phyloP scores from a whole-genome alignment of 2,329 filamentous ascomycete genomes.

The Exserohilum rostratum region DNA sequence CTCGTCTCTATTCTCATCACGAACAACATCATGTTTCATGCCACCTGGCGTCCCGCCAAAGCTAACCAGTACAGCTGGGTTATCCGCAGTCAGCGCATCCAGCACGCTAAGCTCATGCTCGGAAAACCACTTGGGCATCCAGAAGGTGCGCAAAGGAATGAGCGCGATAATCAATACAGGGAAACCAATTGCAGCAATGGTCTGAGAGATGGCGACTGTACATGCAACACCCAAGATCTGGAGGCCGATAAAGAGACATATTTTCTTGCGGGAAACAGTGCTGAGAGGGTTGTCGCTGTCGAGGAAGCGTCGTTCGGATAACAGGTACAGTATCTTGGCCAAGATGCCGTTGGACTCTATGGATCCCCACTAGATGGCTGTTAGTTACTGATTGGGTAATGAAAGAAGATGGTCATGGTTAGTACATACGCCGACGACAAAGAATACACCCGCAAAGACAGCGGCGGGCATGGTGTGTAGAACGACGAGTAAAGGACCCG shows the following conservation, averaged over 20 bases:
- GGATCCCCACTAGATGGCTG: slow-evolving; percentile 47
- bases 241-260: slow-evolving; percentile 56
- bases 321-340: slow-evolving; percentile 55
- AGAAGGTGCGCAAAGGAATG: slow-evolving; percentile 59
- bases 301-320: slow-evolving; percentile 55
- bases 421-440: slow-evolving; percentile 57
- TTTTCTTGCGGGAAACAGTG: slow-evolving; percentile 51
- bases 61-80: slow-evolving; percentile 58
- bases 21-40: slow-evolving; percentile 18
- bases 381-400: neutral
- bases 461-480: slow-evolving; percentile 59
- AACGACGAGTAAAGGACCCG: slow-evolving; percentile 57
- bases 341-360: slow-evolving; percentile 57
- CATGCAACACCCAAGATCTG: slow-evolving; percentile 57
- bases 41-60: slow-evolving; percentile 55
- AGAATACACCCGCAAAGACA: slow-evolving; percentile 61
- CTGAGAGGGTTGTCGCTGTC: slow-evolving; percentile 55
- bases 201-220: slow-evolving; percentile 62
- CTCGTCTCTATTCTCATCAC: slow-evolving; percentile 23
- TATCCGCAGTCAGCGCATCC: slow-evolving; percentile 60
- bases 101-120: slow-evolving; percentile 55
- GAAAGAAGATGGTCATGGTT: neutral
- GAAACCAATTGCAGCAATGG: slow-evolving; percentile 63
- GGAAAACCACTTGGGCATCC: slow-evolving; percentile 58
- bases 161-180: slow-evolving; percentile 62